Evolutionary conservation across 345 rosid genomes (phyloP), one percentile per base, ranked within the genome.

Genomic region (Pistacia integerrima): DNA sequence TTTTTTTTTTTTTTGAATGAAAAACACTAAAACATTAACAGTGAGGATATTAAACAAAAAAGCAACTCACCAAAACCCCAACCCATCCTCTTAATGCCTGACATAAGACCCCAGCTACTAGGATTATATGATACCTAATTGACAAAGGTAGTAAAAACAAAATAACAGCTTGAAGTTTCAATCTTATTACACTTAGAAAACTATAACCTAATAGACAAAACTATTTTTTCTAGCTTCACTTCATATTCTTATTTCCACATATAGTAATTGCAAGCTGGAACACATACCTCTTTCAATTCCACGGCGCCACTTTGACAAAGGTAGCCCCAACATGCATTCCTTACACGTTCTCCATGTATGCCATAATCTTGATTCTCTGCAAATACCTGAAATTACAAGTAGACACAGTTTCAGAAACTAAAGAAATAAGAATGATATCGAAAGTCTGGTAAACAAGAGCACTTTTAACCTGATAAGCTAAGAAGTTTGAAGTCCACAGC

Each of bases 281-380:
- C 14, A 57, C 61, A 74, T 80, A 91, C 97, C 97, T 90, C 96
- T 88, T 93, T 92, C 87, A 95, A 82, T 77, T 95, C 99, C 87
- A 85, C 76, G 52, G 92, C 89, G 78, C 99, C 98, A 80, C 96
- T 92, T 87, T 93, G 99, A 84, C 99, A 95, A 82, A 95, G 98
- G 85, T 89, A 95, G 56, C 98, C 97, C 99, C 99, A 95, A 70
- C 99, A 95, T 72, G 97, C 99, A 82, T 85, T 92, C 81, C 95
- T 92, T 30, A 95, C 99, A 72, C 98, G 93, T 77, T 95, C 99
- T 81, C 99, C 99, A 84, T 95, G 96, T 69, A 87, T 77, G 22
- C 98, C 99, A 76, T 95, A 95, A 80, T 95, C 99, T 89, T 95
- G 99, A 85, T 92, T 86, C 90, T 95, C 99, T 0, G 99, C 97